These are phyloP conservation scores for Cylindrotheca fusiformis DNA, from an alignment of 108 stramenopile species.

Conservation along the genomic window DNA sequence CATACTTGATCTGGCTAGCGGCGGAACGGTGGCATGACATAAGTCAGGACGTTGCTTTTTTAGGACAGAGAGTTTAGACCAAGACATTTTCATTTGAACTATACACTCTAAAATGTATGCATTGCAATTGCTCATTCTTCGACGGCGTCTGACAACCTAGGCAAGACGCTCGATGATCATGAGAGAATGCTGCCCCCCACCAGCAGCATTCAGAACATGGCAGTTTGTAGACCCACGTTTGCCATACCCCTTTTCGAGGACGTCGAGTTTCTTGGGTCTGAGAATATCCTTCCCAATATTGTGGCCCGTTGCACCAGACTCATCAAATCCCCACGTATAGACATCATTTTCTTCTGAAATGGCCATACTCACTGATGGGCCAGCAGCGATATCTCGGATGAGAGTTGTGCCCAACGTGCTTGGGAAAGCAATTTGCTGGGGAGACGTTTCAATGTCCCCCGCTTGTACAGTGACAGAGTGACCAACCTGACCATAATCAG, in stretches of 20 bases:
- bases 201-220: constrained; percentile 34
- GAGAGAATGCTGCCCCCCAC: constrained; percentile 61
- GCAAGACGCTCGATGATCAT: constrained; percentile 28
- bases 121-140: too few relatives aligned
- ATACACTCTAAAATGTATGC: too few relatives aligned
- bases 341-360: constrained; percentile 64
- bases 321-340: constrained; percentile 93
- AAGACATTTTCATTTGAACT: too few relatives aligned
- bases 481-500: constrained; percentile 88
- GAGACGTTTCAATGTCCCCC: constrained; percentile 21
- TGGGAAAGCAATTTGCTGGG: constrained; percentile 47
- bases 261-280: constrained; percentile 37
- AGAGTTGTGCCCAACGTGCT: constrained; percentile 5
- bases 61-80: too few relatives aligned
- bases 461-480: neutral
- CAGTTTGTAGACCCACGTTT: constrained; percentile 22
- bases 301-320: constrained; percentile 57
- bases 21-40: too few relatives aligned
- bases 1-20: too few relatives aligned
- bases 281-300: constrained; percentile 30
- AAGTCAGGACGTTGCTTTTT: too few relatives aligned
- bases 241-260: constrained; percentile 1
- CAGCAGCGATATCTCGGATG: constrained; percentile 28
- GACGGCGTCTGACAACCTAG: too few relatives aligned
- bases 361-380: constrained; percentile 59